Conservation (phyloP, 2,329 filamentous ascomycete species). For the Pseudofabraea citricarpa region DNA sequence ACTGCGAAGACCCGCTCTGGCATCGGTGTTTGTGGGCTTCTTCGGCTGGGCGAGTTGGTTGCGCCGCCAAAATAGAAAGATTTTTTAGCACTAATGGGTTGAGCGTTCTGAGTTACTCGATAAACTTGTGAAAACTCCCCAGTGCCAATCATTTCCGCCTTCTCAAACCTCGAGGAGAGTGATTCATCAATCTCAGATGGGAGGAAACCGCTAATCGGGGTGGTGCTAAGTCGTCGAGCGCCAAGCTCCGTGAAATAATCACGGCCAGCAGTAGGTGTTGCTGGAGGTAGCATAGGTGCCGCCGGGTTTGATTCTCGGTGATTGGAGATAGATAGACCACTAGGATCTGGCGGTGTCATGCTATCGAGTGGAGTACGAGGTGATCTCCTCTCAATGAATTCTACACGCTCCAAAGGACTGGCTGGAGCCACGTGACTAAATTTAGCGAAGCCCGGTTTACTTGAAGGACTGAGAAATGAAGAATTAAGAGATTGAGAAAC, state of each 20-base stretch:
- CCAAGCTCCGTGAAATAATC: conserved; percentile 51
- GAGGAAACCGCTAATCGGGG: conserved; percentile 65
- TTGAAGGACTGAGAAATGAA: conserved; percentile 27
- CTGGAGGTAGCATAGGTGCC: conserved; percentile 55
- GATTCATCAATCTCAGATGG: conserved; percentile 70
- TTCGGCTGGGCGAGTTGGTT: conserved; percentile 42
- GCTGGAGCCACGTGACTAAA: conserved; percentile 46
- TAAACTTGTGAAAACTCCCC: conserved; percentile 96
- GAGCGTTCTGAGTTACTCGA: conserved; percentile 53
- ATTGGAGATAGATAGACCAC: conserved; percentile 76
- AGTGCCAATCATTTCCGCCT: conserved; percentile 73
- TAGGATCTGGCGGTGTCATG: conserved; percentile 73
- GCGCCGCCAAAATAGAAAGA: conserved; percentile 31
- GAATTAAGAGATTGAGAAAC: conserved; percentile 21
- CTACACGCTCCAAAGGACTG: conserved; percentile 54
- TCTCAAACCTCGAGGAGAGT: conserved; percentile 71
- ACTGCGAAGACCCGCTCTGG: conserved; percentile 74
- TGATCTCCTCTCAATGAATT: conserved; percentile 44
- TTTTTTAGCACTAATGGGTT: conserved; percentile 35
- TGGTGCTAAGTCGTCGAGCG: conserved; percentile 57
- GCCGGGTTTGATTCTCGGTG: conserved; percentile 30
- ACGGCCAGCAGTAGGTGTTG: conserved; percentile 69
- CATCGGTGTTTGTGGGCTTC: conserved; percentile 47
- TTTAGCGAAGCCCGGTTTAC: conserved; percentile 48
- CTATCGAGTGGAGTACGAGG: conserved; percentile 77